A percentile compares a stretch with the other conserved stretches of the same genome.
phyloP scores from a whole-genome alignment of 2,329 filamentous ascomycete genomes.

The Esteya vermicola region DNA sequence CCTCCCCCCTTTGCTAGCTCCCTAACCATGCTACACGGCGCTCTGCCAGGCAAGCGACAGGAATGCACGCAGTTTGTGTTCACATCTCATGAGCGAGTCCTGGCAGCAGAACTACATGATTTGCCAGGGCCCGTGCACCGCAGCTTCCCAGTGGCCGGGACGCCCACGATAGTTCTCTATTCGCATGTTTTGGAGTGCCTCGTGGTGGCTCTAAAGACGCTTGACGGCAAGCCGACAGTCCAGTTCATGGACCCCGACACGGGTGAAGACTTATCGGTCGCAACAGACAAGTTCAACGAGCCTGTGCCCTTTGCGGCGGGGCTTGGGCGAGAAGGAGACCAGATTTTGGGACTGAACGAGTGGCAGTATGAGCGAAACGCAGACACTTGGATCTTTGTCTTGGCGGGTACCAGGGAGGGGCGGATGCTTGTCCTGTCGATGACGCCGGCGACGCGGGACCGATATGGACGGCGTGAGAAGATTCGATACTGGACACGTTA shows the following conservation, averaged over 20 bases:
- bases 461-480: slow-evolving; percentile 13
- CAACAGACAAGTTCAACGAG: slow-evolving; percentile 26
- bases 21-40: slow-evolving; percentile 25
- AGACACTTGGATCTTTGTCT: slow-evolving; percentile 47
- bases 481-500: slow-evolving; percentile 42
- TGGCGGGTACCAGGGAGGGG: slow-evolving; percentile 42
- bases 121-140: slow-evolving; percentile 33
- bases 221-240: slow-evolving; percentile 30
- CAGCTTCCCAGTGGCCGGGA: slow-evolving; percentile 29
- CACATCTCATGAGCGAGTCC: slow-evolving; percentile 32
- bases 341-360: slow-evolving; percentile 45
- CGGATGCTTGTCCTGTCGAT: slow-evolving; percentile 42
- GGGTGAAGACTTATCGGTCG: slow-evolving; percentile 33
- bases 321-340: slow-evolving; percentile 41
- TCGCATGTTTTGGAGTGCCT: slow-evolving; percentile 37
- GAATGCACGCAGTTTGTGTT: slow-evolving; percentile 32
- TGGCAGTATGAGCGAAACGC: slow-evolving; percentile 46
- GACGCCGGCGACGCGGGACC: slow-evolving; percentile 14
- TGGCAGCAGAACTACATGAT: slow-evolving; percentile 37
- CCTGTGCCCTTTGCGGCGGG: slow-evolving; percentile 35
- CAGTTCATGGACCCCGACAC: slow-evolving; percentile 42
- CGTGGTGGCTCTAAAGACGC: slow-evolving; percentile 32
- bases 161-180: slow-evolving; percentile 38
- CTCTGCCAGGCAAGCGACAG: slow-evolving; percentile 23
- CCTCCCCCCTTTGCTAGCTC: slow-evolving; percentile 33